Conservation (phyloP, 345 rosid species). For the Pelargonium nanum region DNA sequence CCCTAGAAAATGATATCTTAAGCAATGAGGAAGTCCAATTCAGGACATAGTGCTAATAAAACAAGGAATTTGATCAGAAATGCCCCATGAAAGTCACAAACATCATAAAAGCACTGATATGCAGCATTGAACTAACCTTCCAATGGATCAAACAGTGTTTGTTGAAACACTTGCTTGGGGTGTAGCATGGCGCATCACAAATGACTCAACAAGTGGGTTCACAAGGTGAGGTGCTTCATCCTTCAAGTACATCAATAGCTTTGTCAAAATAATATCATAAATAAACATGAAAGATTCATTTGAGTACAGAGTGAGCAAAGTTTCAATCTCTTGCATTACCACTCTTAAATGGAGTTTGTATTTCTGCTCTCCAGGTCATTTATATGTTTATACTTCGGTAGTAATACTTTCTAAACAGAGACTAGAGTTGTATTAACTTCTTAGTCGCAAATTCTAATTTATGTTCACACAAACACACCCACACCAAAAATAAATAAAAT, state of each 20-base stretch:
- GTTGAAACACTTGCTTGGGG: conserved; percentile 7
- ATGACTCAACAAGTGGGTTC: conserved; percentile 73
- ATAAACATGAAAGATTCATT: background rate
- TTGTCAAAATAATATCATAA: background rate
- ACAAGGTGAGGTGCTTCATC: conserved; percentile 85
- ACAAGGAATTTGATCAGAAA: background rate
- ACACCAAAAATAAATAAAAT: too few relatives aligned
- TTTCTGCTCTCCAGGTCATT: background rate
- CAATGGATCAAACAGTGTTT: background rate
- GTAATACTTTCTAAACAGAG: too few relatives aligned
- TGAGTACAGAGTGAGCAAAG: background rate
- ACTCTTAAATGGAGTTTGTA: background rate
- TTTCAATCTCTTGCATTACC: background rate
- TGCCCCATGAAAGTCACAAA: background rate
- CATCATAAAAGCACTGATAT: background rate
- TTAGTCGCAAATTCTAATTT: too few relatives aligned
- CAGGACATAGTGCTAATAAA: background rate
- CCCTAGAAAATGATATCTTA: too few relatives aligned
- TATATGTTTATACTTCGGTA: too few relatives aligned
- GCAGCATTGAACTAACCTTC: background rate
- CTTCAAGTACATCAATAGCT: conserved; percentile 26
- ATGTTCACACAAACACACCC: too few relatives aligned
- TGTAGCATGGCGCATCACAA: conserved; percentile 48
- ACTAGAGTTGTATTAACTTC: too few relatives aligned
- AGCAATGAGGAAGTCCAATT: background rate